These are phyloP conservation scores for Epichloe typhina DNA, from an alignment of 2,329 filamentous ascomycete species.

Conservation along the genomic window DNA sequence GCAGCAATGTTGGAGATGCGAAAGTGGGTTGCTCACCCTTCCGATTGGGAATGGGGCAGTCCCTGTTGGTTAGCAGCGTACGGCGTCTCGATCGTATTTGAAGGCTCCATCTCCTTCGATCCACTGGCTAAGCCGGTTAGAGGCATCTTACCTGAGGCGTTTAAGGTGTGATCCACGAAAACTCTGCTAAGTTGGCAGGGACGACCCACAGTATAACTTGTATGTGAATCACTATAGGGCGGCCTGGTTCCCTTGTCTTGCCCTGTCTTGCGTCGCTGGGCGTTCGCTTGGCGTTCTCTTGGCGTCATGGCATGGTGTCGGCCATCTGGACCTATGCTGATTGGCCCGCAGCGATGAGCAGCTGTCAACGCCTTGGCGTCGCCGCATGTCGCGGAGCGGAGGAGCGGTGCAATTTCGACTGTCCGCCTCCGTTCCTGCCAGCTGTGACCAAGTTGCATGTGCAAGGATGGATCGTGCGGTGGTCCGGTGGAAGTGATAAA, in stretches of 20 bases:
- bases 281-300: background rate
- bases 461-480: background rate
- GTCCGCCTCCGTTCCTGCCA: slow-evolving; percentile 14
- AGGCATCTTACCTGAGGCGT: too few relatives aligned
- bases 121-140: too few relatives aligned
- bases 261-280: background rate
- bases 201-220: too few relatives aligned
- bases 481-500: background rate
- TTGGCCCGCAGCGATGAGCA: background rate
- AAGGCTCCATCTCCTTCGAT: too few relatives aligned
- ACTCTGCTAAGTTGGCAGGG: too few relatives aligned
- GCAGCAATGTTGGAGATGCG: too few relatives aligned
- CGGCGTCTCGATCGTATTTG: too few relatives aligned
- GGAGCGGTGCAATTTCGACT: slow-evolving; percentile 15
- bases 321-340: background rate
- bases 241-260: background rate
- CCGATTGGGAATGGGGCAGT: too few relatives aligned
- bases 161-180: too few relatives aligned
- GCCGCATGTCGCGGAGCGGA: slow-evolving; percentile 12
- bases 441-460: slow-evolving; percentile 1
- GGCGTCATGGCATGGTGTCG: background rate
- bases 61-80: too few relatives aligned
- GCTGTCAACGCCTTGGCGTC: background rate
- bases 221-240: too few relatives aligned
- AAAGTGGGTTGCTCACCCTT: too few relatives aligned